phyloP scores from a whole-genome alignment of 306 rosid species.

The Cucurbita ficifolia region DNA sequence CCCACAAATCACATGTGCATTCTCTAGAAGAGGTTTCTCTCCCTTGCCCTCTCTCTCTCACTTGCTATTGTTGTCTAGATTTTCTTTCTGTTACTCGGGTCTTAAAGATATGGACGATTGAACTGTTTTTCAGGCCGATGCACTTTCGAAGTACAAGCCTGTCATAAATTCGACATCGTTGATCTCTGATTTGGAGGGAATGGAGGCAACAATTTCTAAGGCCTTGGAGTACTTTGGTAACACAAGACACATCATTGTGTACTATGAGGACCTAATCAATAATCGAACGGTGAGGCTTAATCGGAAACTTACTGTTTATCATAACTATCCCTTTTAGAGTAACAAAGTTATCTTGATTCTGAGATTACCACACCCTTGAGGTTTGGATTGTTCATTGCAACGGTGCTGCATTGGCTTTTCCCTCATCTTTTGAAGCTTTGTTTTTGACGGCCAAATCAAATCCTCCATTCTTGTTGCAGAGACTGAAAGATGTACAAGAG shows the following conservation, averaged over 20 bases:
- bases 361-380: background rate
- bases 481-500: conserved; percentile 49
- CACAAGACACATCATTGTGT: conserved; percentile 63
- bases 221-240: conserved; percentile 58
- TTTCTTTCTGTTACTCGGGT: conserved; percentile 6
- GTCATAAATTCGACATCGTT: conserved; percentile 42
- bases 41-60: conserved; percentile 1
- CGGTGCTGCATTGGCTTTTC: background rate
- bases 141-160: conserved; percentile 73
- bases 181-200: conserved; percentile 44
- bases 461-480: conserved; percentile 29
- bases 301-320: background rate
- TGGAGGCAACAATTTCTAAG: conserved; percentile 41
- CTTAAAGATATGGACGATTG: background rate
- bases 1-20: conserved; percentile 92
- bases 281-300: conserved; percentile 50
- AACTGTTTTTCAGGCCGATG: conserved; percentile 45
- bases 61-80: background rate
- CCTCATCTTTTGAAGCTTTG: background rate
- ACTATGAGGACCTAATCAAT: conserved; percentile 67
- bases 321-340: background rate
- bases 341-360: background rate
- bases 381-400: background rate
- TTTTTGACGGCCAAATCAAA: background rate
- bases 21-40: conserved; percentile 58